Evolutionary conservation across 139 green algal species (phyloP), one percentile per base, ranked within the genome.

Genomic region (Astrephomene gubernaculifera): DNA sequence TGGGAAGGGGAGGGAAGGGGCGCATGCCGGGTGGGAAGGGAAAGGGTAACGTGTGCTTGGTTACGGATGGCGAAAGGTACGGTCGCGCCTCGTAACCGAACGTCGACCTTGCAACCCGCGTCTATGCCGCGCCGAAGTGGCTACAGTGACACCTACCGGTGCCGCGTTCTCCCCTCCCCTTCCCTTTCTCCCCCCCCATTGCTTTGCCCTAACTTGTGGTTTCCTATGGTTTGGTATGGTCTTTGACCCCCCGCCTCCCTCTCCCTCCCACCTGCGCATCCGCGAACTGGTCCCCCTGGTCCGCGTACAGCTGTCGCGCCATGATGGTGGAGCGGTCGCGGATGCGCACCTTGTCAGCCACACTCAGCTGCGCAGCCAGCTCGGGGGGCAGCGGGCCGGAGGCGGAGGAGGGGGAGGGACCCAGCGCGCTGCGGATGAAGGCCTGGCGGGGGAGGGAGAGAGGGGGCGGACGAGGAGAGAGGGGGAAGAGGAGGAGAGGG

Each of bases 321-420:
- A 98, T 89, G 87, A 97, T 97, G 72, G 95, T 96, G 74, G 85
- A 82, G 33, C 95, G 87, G 89, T 98, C 93, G 5, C 95, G 87
- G 24, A 98, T 87, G 61, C 93, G 91, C 31, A 89, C 65, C 80
- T 84, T 83, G 75, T 93, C 88, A 25, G 65, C 65, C 29, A 90
- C 57, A 38, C 69, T 82, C 63, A 86, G 80, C 41, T 61, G 52
- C 35, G 81, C 41, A 24, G 84, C 41, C 63, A 93, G 86, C 74
- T 81, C 49, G 54, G 70, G 71, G 2, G 72, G 80, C 49, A 73
- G 17, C 29, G 75, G 25, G 39, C 36, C 53, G 61, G 69, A 35
- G 33, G 73, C 52, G 36, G 52, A 27, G 29, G 71, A 9, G 41
- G 63, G 49, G 17, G 54, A 53, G 4, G 54, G 73, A 21, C 35